These are phyloP conservation scores for Calycina herbarum DNA, from an alignment of 2,329 filamentous ascomycete species.

Conservation along the genomic window DNA sequence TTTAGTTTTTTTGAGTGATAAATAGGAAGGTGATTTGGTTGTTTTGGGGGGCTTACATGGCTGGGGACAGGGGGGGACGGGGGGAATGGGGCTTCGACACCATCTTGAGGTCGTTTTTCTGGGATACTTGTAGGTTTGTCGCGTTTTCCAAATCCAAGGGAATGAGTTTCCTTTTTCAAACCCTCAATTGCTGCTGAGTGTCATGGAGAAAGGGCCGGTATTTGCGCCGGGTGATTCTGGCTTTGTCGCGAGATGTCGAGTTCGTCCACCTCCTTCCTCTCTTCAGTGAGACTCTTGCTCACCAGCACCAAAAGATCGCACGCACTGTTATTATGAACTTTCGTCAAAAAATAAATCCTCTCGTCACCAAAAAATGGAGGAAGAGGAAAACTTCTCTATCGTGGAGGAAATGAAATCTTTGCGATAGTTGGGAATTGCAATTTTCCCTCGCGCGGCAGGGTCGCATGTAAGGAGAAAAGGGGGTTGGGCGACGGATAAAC, in stretches of 20 bases:
- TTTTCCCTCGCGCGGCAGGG: neutral
- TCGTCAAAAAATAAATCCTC: no score
- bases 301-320: no score
- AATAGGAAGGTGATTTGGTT: neutral
- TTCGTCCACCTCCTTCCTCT: no score
- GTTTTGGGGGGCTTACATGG: neutral
- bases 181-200: neutral
- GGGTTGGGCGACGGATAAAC: conserved; percentile 1
- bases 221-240: no score
- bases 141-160: neutral
- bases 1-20: neutral
- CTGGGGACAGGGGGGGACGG: no score
- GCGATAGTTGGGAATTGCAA: neutral
- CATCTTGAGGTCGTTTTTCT: neutral
- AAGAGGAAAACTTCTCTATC: no score
- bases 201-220: neutral
- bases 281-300: no score
- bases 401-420: neutral
- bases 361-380: no score
- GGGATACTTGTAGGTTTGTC: neutral
- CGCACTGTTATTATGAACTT: no score
- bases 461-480: neutral
- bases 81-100: no score
- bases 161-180: neutral
- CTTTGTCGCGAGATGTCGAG: no score